These are phyloP conservation scores for Plasmopara viticola DNA, from an alignment of 352 stramenopile species.

Conservation along the genomic window DNA sequence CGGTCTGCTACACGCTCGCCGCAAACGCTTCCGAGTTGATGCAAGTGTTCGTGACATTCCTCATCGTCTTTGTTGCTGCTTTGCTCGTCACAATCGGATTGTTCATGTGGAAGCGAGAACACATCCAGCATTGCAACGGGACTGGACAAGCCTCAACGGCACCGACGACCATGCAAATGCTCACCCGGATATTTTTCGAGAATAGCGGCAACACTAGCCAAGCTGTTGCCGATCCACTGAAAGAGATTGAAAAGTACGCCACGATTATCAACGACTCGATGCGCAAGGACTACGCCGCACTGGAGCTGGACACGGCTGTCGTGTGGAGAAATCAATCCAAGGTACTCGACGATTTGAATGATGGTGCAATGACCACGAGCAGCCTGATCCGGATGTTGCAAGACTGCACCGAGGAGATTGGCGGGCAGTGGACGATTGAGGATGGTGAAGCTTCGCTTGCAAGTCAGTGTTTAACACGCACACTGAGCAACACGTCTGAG, in stretches of 20 bases:
- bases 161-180: conserved; percentile 16
- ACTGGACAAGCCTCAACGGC: neutral
- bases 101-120: conserved; percentile 38
- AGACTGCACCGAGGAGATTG: conserved; percentile 15
- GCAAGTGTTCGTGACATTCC: conserved; percentile 31
- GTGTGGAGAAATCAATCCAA: conserved; percentile 31
- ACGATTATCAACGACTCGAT: conserved; percentile 30
- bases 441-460: conserved; percentile 11
- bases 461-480: conserved; percentile 19
- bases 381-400: conserved; percentile 29
- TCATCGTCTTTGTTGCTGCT: conserved; percentile 30
- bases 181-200: conserved; percentile 22
- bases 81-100: conserved; percentile 29
- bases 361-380: conserved; percentile 21
- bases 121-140: conserved; percentile 16
- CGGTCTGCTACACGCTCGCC: conserved; percentile 35
- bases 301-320: conserved; percentile 15
- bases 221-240: conserved; percentile 15
- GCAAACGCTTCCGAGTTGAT: conserved; percentile 29
- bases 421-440: conserved; percentile 1
- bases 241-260: conserved; percentile 26
- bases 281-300: conserved; percentile 21
- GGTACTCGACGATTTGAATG: conserved; percentile 12
- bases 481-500: conserved; percentile 10
- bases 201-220: conserved; percentile 26